Base-by-base conservation (phyloP, 495 filamentous ascomycete genomes). In the Lepraria neglecta region DNA sequence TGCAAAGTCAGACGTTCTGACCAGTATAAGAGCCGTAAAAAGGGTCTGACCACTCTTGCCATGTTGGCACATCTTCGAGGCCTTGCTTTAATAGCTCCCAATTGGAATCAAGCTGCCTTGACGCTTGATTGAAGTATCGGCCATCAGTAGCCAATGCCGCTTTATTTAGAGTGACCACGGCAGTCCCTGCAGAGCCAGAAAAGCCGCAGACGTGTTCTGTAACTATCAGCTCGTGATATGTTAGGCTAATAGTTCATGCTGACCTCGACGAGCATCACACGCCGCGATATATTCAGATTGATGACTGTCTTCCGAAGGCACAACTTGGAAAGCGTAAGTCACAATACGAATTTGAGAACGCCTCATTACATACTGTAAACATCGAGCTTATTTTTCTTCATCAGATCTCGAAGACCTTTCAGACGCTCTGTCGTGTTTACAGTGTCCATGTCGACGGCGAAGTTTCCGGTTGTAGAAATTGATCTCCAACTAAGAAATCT, bases 21-120 rank as follows among this genome's bases (percentile, higher is more conserved):
- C n/a, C n/a, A n/a, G n/a, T n/a, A n/a, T n/a, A n/a, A n/a, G n/a
- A n/a, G n/a, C n/a, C n/a, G n/a, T n/a, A n/a, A n/a, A n/a, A n/a
- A n/a, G n/a, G n/a, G n/a, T n/a, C n/a, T n/a, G n/a, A 88, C 95
- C 95, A 99, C 73, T 99, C 95, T 72, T 96, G 91, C 90, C 94
- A 97, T 3, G 92, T 97, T 7, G 90, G 92, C 31, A 97, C 91
- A 71, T 95, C 91, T 66, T 91, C 88, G 19, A 96, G 74, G 6
- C 95, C 95, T 68, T 92, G 88, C 77, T 97, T 99, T 66, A 99
- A 76, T 12, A 99, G 81, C 44, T 80, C 71, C 95, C 95, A 99
- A 72, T 97, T 97, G 64, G 71, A 78, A 70, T 97, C 95, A 42
- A 99, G 82, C 72, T 99, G 92, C 68, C 94, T 88, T 50, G 84